Evolutionary conservation across 2,329 filamentous ascomycete genomes (phyloP).

Genomic region (Paraphoma sp.): DNA sequence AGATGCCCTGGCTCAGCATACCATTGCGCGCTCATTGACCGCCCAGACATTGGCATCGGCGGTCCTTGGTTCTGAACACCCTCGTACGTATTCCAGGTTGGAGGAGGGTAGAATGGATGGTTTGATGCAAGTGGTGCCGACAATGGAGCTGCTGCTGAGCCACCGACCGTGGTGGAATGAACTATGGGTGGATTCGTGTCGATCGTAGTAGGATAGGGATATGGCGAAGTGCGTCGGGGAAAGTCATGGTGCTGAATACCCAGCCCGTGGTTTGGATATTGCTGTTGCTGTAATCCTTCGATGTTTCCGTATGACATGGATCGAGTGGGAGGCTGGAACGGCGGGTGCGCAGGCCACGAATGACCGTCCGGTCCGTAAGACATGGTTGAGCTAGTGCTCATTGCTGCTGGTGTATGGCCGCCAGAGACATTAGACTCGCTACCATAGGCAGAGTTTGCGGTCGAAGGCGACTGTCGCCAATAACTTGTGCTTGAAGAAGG

Average conservation of each 20-base stretch:
- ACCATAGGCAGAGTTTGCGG: slow-evolving; percentile 43
- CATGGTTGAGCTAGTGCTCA: slow-evolving; percentile 46
- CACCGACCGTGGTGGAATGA: slow-evolving; percentile 34
- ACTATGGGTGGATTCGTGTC: slow-evolving; percentile 38
- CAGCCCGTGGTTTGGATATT: slow-evolving; percentile 39
- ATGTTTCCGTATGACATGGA: slow-evolving; percentile 51
- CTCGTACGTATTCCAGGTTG: slow-evolving; percentile 40
- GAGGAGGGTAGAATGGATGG: slow-evolving; percentile 35
- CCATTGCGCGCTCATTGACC: slow-evolving; percentile 46
- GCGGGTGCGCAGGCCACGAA: slow-evolving; percentile 33
- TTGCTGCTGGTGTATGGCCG: slow-evolving; percentile 42
- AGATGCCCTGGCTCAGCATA: slow-evolving; percentile 40
- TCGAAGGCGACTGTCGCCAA: slow-evolving; percentile 45
- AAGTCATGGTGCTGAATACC: slow-evolving; percentile 41
- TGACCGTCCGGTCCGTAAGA: slow-evolving; percentile 42
- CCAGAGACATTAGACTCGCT: slow-evolving; percentile 46
- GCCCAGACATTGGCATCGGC: slow-evolving; percentile 36
- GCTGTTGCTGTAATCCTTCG: slow-evolving; percentile 39
- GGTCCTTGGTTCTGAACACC: slow-evolving; percentile 28
- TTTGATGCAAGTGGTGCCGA: slow-evolving; percentile 44
- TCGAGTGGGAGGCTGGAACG: slow-evolving; percentile 40
- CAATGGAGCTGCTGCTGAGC: slow-evolving; percentile 36
- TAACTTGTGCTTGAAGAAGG: slow-evolving; percentile 40
- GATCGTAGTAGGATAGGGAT: slow-evolving; percentile 41
- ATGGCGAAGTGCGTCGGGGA: slow-evolving; percentile 40